Conservation (phyloP, 108 stramenopile species). For the Nitzschia sp. region DNA sequence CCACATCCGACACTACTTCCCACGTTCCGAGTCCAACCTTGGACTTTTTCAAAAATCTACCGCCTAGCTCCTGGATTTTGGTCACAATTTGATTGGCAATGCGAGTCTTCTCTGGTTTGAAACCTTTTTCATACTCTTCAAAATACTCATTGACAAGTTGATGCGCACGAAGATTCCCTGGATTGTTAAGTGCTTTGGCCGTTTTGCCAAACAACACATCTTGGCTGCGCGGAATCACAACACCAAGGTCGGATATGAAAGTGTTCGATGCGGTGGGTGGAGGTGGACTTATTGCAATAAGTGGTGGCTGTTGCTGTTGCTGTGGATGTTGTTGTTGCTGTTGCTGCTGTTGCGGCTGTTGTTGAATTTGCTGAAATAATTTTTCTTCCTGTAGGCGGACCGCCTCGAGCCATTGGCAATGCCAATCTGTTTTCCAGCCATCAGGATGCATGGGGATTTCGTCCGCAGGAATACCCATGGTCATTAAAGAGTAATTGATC, state of each 20-base stretch:
- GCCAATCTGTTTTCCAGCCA: slow-evolving; percentile 8
- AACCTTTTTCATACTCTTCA: slow-evolving; percentile 18
- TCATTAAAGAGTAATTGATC: slow-evolving; percentile 14
- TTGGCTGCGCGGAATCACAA: slow-evolving; percentile 2
- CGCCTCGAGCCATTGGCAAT: slow-evolving; percentile 15
- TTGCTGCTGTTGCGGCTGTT: too few species aligned
- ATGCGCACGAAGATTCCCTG: slow-evolving; percentile 10
- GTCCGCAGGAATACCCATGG: slow-evolving; percentile 25
- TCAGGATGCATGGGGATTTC: slow-evolving; percentile 2
- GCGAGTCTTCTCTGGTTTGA: slow-evolving; percentile 26
- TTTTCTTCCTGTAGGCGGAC: slow-evolving; percentile 1
- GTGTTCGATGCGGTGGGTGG: too few species aligned
- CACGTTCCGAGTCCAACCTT: not conserved
- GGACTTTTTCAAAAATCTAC: slow-evolving; percentile 22
- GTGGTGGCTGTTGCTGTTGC: too few species aligned
- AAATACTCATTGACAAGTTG: slow-evolving; percentile 10
- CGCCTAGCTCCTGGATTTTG: slow-evolving; percentile 12
- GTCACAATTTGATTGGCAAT: slow-evolving; percentile 21
- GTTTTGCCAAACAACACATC: slow-evolving; percentile 31
- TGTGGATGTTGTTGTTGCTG: too few species aligned
- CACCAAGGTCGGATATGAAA: too few species aligned
- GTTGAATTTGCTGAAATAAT: not conserved
- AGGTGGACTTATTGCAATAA: too few species aligned
- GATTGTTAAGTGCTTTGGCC: not conserved
- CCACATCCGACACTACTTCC: slow-evolving; percentile 11